Evolutionary conservation across 1,284 basidiomycete genomes (phyloP), one percentile per base, ranked within the genome.

Genomic region (Sanghuangporus baumii): DNA sequence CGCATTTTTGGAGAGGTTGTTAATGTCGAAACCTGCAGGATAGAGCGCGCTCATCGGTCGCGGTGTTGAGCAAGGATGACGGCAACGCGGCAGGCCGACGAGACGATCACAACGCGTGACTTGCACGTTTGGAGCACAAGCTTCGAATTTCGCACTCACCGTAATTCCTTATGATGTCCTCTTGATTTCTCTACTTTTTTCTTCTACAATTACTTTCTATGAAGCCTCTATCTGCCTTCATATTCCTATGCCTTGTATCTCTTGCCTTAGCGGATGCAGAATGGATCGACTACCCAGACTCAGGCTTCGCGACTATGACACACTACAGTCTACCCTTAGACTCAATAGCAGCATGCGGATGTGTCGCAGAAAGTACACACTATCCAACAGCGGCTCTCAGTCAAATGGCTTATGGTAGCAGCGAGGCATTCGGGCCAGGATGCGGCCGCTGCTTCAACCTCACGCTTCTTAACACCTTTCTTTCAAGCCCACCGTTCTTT

Each of bases 391-490:
- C 85, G 18, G 90, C 90, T 7, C 73, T 92, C 66, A 88, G 79
- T 63, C 85, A 90, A 69, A 85, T 87, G 78, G 89, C 89, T 1
- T 92, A 81, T 67, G 90, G 89, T 0, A 88, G 86, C 70, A 86
- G 82, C 66, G 79, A 75, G n/a, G 79, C 81, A n/a, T 91, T 85
- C 69, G 89, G 89, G 5, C 84, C 88, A 46, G 81, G 79, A 3
- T 91, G 89, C 68, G 89, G 89, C 46, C 79, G 78, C 61, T 92
- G 90, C 77, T 91, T 92, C 74, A 86, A 86, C 56, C 74, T 92
- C 63, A 88, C 88, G 0, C 78, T 92, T 37, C 70, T 89, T 55
- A 85, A 89, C 68, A 84, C 88, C 6, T 85, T 86, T 69, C 76
- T 79, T 16, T 78, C 84, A 0, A 74, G 78, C 54, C 89, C 89